phyloP scores from a whole-genome alignment of 2,329 filamentous ascomycete genomes.

The Karstenula rhodostoma region DNA sequence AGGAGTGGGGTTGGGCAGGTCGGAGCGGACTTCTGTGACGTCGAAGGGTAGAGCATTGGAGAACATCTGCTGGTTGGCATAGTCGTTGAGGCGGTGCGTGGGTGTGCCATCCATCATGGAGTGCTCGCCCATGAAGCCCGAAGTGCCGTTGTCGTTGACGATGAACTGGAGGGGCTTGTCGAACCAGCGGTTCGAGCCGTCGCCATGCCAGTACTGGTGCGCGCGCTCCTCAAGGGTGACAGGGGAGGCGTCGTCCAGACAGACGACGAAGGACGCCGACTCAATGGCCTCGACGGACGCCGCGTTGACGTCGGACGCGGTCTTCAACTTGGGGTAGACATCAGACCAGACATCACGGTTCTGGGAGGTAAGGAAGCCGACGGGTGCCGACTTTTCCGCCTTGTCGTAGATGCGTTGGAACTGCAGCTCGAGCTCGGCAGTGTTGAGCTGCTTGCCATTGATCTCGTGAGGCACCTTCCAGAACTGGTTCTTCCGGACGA shows the following conservation, averaged over 20 bases:
- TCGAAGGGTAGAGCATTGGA: slow-evolving; percentile 93
- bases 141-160: slow-evolving; percentile 95
- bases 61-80: slow-evolving; percentile 89
- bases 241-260: slow-evolving; percentile 88
- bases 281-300: slow-evolving; percentile 82
- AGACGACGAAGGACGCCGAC: slow-evolving; percentile 88
- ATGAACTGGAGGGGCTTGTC: slow-evolving; percentile 99
- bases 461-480: slow-evolving; percentile 89
- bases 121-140: slow-evolving; percentile 98
- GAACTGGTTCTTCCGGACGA: slow-evolving; percentile 94
- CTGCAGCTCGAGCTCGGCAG: slow-evolving; percentile 87
- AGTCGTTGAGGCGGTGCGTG: slow-evolving; percentile 96
- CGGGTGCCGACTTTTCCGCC: slow-evolving; percentile 74
- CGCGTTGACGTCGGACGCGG: slow-evolving; percentile 80
- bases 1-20: slow-evolving; percentile 80
- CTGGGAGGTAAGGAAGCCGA: slow-evolving; percentile 87
- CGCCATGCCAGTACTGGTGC: slow-evolving; percentile 97
- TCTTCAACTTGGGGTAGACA: slow-evolving; percentile 69
- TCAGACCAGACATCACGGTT: slow-evolving; percentile 95
- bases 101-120: slow-evolving; percentile 99
- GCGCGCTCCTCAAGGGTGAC: slow-evolving; percentile 96
- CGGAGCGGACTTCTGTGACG: slow-evolving; percentile 77
- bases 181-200: slow-evolving; percentile 94
- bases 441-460: slow-evolving; percentile 84
- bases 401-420: slow-evolving; percentile 85